Percentiles rank a stretch among this genome's conserved stretches.
These are phyloP conservation scores for Cotoneaster glaucophyllus DNA, from an alignment of 306 rosid genomes.

Conservation along the genomic window DNA sequence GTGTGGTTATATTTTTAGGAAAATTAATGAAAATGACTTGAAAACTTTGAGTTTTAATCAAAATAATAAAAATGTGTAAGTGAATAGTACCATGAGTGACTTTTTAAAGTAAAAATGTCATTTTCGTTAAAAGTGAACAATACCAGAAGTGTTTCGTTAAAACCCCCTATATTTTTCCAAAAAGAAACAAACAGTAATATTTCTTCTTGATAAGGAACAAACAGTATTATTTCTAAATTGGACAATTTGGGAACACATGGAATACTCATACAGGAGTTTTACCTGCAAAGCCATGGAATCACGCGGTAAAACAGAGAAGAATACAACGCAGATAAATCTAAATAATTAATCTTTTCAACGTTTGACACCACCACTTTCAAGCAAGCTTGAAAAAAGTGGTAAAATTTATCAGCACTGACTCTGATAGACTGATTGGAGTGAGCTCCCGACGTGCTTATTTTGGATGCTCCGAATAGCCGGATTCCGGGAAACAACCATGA, in stretches of 20 bases:
- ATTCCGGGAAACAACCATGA: not conserved
- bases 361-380: not conserved
- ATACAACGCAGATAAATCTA: conserved; percentile 4
- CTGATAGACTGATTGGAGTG: not conserved
- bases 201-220: too few relatives aligned
- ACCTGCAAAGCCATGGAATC: not conserved
- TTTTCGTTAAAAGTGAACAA: too few relatives aligned
- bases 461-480: not conserved
- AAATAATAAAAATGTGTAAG: too few relatives aligned
- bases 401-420: not conserved
- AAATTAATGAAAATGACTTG: too few relatives aligned
- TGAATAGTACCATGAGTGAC: too few relatives aligned
- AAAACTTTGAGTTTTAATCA: too few relatives aligned
- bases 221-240: not conserved
- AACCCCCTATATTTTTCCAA: too few relatives aligned
- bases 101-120: too few relatives aligned
- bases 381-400: not conserved
- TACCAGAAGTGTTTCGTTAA: too few relatives aligned
- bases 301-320: not conserved
- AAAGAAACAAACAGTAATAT: too few relatives aligned
- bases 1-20: too few relatives aligned
- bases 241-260: not conserved
- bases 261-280: not conserved
- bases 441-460: conserved; percentile 2
- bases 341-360: not conserved